Percentiles rank a stretch among this genome's conserved stretches.
phyloP scores from a whole-genome alignment of 495 filamentous ascomycete genomes.

The Annulohypoxylon maeteangense region DNA sequence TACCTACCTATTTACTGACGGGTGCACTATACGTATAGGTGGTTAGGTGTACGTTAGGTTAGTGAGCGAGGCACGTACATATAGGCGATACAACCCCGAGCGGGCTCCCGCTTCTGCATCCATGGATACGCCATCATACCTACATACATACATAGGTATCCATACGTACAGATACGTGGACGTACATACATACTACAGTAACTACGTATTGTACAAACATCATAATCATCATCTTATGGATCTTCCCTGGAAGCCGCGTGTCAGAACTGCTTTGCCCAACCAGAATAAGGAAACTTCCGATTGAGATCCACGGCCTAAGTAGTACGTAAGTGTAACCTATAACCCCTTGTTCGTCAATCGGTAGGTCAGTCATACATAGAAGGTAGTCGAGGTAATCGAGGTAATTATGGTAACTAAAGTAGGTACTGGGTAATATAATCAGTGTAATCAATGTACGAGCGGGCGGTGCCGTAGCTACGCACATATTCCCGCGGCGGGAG shows the following conservation, averaged over 20 bases:
- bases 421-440: neutral
- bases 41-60: neutral
- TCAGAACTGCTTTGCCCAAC: constrained; percentile 22
- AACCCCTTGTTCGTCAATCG: neutral
- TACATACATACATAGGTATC: neutral
- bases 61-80: neutral
- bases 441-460: constrained; percentile 31
- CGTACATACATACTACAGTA: constrained; percentile 21
- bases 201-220: neutral
- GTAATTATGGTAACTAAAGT: neutral
- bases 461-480: constrained; percentile 32
- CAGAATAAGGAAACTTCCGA: constrained; percentile 31
- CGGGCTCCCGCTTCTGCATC: constrained; percentile 34
- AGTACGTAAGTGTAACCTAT: neutral
- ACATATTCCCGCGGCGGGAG: constrained; percentile 38
- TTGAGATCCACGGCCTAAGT: neutral
- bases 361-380: neutral
- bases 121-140: neutral
- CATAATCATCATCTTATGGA: constrained; percentile 8
- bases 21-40: neutral
- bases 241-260: constrained; percentile 37
- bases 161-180: constrained; percentile 23
- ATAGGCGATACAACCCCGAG: constrained; percentile 29
- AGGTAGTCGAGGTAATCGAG: neutral
- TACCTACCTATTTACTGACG: constrained; percentile 14